These are phyloP conservation scores for Salvia miltiorrhiza DNA, from an alignment of 257 asterid genomes.

Conservation along the genomic window DNA sequence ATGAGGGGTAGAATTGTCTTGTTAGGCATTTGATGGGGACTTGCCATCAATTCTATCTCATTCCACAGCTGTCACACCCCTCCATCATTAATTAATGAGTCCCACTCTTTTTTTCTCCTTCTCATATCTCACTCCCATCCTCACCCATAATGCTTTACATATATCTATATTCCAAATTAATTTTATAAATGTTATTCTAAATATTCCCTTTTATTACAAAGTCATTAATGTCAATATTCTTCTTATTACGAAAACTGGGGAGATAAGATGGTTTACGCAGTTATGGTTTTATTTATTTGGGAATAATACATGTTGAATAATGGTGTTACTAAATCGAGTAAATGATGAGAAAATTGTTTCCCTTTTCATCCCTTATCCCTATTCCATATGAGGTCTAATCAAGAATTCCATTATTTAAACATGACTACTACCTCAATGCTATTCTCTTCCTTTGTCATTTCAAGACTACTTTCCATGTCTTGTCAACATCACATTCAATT, in stretches of 20 bases:
- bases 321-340: slow-evolving; percentile 2
- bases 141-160: slow-evolving; percentile 10
- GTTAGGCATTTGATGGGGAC: slow-evolving; percentile 30
- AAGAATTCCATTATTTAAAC: slow-evolving; percentile 12
- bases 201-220: not conserved
- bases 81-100: slow-evolving; percentile 27
- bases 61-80: slow-evolving; percentile 36
- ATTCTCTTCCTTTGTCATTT: slow-evolving; percentile 25
- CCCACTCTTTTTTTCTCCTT: slow-evolving; percentile 19
- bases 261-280: not conserved
- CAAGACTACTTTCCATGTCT: slow-evolving; percentile 24
- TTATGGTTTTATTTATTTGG: not conserved
- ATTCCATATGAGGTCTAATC: slow-evolving; percentile 17
- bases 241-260: not conserved
- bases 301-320: not conserved
- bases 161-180: not conserved
- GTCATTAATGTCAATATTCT: not conserved
- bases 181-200: not conserved
- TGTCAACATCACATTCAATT: slow-evolving; percentile 39
- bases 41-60: slow-evolving; percentile 23
- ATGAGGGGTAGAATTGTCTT: slow-evolving; percentile 16
- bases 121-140: slow-evolving; percentile 16
- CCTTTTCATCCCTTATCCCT: slow-evolving; percentile 20
- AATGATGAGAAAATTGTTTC: not conserved
- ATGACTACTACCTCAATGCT: slow-evolving; percentile 18